A percentile compares a stretch with the other conserved stretches of the same genome.
phyloP scores from a whole-genome alignment of 2,329 filamentous ascomycete species.

The Stenocarpella maydis region DNA sequence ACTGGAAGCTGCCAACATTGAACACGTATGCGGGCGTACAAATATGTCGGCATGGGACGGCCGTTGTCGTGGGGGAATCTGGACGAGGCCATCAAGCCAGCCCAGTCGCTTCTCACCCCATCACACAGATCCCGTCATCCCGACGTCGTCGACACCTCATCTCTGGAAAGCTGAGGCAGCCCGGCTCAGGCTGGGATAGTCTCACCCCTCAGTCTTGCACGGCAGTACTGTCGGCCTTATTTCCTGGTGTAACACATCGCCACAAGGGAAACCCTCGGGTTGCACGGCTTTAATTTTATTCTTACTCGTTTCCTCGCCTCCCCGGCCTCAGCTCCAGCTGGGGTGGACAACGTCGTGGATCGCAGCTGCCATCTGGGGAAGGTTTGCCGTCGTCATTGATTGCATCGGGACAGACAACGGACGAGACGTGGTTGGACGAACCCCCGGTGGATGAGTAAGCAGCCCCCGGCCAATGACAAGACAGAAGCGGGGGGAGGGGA shows the following conservation, averaged over 20 bases:
- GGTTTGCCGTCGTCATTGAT: neutral
- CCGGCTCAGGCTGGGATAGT: neutral
- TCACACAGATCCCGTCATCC: neutral
- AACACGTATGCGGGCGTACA: slow-evolving; percentile 12
- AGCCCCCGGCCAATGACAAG: neutral
- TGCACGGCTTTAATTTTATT: neutral
- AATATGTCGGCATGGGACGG: slow-evolving; percentile 8
- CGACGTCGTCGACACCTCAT: neutral
- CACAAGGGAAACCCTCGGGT: neutral
- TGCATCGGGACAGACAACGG: too few species aligned
- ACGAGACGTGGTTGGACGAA: slow-evolving; percentile 13
- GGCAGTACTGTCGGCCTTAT: neutral
- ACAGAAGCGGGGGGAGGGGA: neutral
- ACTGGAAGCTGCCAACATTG: neutral
- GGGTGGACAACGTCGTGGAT: neutral
- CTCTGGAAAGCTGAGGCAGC: neutral
- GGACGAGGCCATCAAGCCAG: slow-evolving; percentile 4
- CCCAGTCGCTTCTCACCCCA: neutral
- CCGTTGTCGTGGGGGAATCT: neutral
- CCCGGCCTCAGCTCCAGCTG: neutral
- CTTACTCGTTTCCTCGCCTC: neutral
- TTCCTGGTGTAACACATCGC: neutral
- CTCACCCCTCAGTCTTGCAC: neutral
- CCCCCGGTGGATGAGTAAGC: slow-evolving; percentile 2
- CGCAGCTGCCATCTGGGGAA: slow-evolving; percentile 4